phyloP scores from a whole-genome alignment of 768 basidiomycete genomes.

The button mushroom (Agaricus bisporus) region DNA sequence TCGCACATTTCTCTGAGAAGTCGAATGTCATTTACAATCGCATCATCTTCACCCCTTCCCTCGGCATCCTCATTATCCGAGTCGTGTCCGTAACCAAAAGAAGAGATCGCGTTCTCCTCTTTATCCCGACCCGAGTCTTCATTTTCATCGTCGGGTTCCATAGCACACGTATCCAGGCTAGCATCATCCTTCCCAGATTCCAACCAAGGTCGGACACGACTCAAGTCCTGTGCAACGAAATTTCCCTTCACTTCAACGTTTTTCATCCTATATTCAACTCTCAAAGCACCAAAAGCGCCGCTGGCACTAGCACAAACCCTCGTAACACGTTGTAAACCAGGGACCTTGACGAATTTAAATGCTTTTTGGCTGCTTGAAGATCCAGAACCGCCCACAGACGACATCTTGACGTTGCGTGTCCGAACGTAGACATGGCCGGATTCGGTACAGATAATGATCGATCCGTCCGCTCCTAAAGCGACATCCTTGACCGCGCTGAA shows the following conservation, averaged over 20 bases:
- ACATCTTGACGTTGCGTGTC: slow-evolving; percentile 40
- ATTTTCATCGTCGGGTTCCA: not conserved
- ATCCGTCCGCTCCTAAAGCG: slow-evolving; percentile 81
- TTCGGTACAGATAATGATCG: slow-evolving; percentile 87
- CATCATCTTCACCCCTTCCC: slow-evolving; percentile 30
- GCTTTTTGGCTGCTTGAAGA: slow-evolving; percentile 28
- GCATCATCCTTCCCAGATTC: not conserved
- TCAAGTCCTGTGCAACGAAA: slow-evolving; percentile 57
- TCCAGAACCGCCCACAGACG: not conserved
- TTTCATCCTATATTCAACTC: slow-evolving; percentile 60
- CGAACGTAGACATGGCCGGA: slow-evolving; percentile 94
- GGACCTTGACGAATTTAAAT: slow-evolving; percentile 75
- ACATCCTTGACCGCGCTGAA: slow-evolving; percentile 89
- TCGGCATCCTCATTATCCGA: slow-evolving; percentile 22
- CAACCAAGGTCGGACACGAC: slow-evolving; percentile 59
- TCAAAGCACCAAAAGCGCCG: slow-evolving; percentile 83
- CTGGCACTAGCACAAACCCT: slow-evolving; percentile 81
- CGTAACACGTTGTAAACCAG: slow-evolving; percentile 79
- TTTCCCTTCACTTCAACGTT: slow-evolving; percentile 48
- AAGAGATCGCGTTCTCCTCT: not conserved
- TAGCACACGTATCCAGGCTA: not conserved
- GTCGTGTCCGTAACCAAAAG: slow-evolving; percentile 1
- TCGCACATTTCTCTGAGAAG: slow-evolving; percentile 27
- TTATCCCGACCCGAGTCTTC: too few relatives aligned
- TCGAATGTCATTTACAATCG: slow-evolving; percentile 30